Conservation (phyloP, 768 basidiomycete genomes). For the Symmetrospora coprosmae region DNA sequence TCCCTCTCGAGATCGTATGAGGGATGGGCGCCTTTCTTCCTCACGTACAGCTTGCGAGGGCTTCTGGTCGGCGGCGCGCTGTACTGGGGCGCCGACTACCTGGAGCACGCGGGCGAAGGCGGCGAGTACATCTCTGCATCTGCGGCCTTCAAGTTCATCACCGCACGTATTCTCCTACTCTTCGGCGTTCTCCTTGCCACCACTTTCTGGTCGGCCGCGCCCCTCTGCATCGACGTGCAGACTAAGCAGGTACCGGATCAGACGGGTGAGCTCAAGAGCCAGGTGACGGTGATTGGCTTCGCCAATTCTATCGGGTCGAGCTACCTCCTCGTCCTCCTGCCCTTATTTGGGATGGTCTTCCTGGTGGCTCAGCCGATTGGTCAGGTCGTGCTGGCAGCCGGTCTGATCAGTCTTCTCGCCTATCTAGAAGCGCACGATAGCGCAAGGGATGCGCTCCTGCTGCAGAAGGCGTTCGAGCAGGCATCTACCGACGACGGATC, state of each 20-base stretch:
- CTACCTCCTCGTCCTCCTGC: slow-evolving; percentile 66
- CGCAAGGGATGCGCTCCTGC: not conserved
- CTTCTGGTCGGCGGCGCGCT: slow-evolving; percentile 48
- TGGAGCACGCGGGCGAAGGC: slow-evolving; percentile 36
- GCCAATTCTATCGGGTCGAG: slow-evolving; percentile 81
- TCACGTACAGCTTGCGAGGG: slow-evolving; percentile 49
- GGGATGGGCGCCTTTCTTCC: slow-evolving; percentile 53
- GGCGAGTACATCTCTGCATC: no score
- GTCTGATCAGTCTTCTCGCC: slow-evolving; percentile 53
- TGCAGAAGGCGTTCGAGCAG: not conserved
- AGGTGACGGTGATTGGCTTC: slow-evolving; percentile 54
- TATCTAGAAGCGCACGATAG: slow-evolving; percentile 54
- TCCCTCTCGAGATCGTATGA: slow-evolving; percentile 55
- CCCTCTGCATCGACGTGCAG: slow-evolving; percentile 59
- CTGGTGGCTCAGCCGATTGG: slow-evolving; percentile 62
- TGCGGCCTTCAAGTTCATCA: slow-evolving; percentile 40
- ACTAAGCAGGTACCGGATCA: slow-evolving; percentile 31
- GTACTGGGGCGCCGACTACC: slow-evolving; percentile 70
- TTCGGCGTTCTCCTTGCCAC: slow-evolving; percentile 43
- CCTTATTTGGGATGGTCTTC: slow-evolving; percentile 49
- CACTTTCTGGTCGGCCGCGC: slow-evolving; percentile 56
- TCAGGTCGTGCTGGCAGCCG: slow-evolving; percentile 58
- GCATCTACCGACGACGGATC: no score
- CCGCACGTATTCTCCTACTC: slow-evolving; percentile 48
- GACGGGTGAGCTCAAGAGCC: slow-evolving; percentile 36